Base-by-base conservation (phyloP, 192 early-diverging fungal genomes). In the Dimargaris cristalligena region DNA sequence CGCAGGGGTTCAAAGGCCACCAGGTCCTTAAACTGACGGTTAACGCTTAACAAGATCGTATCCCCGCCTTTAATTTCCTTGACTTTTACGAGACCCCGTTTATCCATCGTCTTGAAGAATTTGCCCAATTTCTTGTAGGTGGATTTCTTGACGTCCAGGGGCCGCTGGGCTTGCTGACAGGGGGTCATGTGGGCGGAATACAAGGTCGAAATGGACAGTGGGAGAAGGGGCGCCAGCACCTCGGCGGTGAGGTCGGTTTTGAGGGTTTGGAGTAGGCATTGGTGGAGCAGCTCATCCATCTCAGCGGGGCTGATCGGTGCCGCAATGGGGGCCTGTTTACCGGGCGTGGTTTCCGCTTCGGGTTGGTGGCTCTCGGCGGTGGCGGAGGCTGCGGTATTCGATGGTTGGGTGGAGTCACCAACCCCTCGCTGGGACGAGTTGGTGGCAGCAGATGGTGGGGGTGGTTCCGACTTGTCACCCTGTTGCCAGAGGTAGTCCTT, bases 61-160 rank as follows among this genome's bases (percentile, higher is more conserved):
- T 89, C 86, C 10, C 84, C 80, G 35, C 71, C 70, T 34, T 76
- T 74, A 28, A 74, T 71, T 31, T 91, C 92, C 66, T 93, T 95
- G 22, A 86, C 69, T 66, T 90, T 87, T 29, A 92, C 57, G 14
- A 85, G 59, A 25, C 88, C 92, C 29, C 73, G 71, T 67, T 95
- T 95, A 51, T 95, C 92, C 63, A 83, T 84, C 14, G 72, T 79
- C 62, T 92, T 95, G 56, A 92, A 68, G 66, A 92, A 92, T 67
- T 92, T 95, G 61, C 79, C 74, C 32, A 86, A 60, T 70, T 94
- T 92, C 68, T 95, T 95, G 73, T 80, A 86, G 30, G 74, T 77
- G 4, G 89, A 89, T 52, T 83, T 80, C 67, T 89, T 90, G 29
- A 95, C 77, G 55, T 95, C 92, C 10, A 91, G 65, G 32, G 76